Base-by-base conservation (phyloP, 345 rosid genomes). In the Arabis hirsuta region DNA sequence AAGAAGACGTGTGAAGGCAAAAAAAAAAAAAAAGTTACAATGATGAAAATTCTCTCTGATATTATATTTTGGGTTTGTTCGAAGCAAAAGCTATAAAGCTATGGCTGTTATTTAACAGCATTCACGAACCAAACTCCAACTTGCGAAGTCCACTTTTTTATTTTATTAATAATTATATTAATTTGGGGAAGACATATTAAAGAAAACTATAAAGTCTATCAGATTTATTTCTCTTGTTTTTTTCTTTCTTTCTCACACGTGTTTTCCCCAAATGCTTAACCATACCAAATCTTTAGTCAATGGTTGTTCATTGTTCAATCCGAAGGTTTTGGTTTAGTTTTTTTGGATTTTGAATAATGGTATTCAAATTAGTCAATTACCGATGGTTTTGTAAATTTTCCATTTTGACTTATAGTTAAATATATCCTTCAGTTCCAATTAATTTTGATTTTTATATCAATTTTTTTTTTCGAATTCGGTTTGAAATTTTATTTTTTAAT, bases 61-160 rank as follows among this genome's bases (percentile, higher is more conserved):
- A 76, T 62, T 76, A 16, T 47, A 22, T 56, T 64, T 76, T 77
- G 58, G 76, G 80, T 74, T 73, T 16, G 66, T 63, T 70, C 53
- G 78, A 65, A 72, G 76, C 84, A 82, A 79, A 81, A 72, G 74
- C 73, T 64, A 78, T 69, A 72, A 80, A 82, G 67, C 65, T 64
- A 62, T 77, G 83, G 88, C 48, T 85, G 82, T 63, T 71, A 65
- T 79, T 76, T 58, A 63, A 81, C 77, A 76, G 63, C 62, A 65
- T 67, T 66, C 78, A 75, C 68, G 69, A 83, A 86, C 87, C 81
- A 81, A 78, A 79, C 80, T 63, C 45, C 93, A 86, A 86, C 87
- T 88, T 84, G 96, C 88, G 45, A 67, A 9, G 19, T n/a, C 20
- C 73, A 47, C 61, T 79, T 62, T 41, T 62, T 71, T 48, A 57